Evolutionary conservation across 78 protist species (phyloP), one percentile per base, ranked within the genome.

Genomic region (Dictyostelium firmibasis): DNA sequence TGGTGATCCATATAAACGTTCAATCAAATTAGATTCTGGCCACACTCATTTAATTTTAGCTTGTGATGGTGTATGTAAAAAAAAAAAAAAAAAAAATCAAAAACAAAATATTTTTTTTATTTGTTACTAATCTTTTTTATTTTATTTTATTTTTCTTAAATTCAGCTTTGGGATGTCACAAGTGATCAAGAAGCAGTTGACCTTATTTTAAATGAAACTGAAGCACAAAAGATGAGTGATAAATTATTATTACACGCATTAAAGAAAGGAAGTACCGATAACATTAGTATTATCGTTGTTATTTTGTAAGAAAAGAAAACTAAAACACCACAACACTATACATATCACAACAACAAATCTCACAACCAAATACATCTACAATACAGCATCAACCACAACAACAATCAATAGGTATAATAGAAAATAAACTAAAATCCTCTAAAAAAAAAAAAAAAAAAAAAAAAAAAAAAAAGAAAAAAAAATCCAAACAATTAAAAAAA

Each of bases 141-240:
- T 50, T 31, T 29, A 53, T 53, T 81, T 50, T 11, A 11, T 47
- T 9, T 47, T 47, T 50, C 43, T 62, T 18, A 8, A 33, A 1
- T 74, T 29, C 69, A 94, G 97, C 92, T 96, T 57, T 96, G 97
- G 97, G 97, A 96, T 86, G 97, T 96, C 13, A 83, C 85, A 9
- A 16, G 60, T 27, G 96, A 94, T 50, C 96, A 91, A 87, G 96
- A 92, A n/a, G 92, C 92, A 31, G 75, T 89, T 27, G 96, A 83
- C 33, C 38, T 96, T 43, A 92, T 96, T 70, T 25, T 82, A 18
- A 50, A 85, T 62, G 95, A 96, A 85, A 81, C 84, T 43, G 95
- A 83, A 18, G 91, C 89, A 27, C 88, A 94, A 72, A 53, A 67
- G 13, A 85, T 95, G 94, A 95, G 96, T 79, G 89, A 93, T n/a